Conservation (phyloP, 352 stramenopile genomes). For the Aphanomyces astaci region DNA sequence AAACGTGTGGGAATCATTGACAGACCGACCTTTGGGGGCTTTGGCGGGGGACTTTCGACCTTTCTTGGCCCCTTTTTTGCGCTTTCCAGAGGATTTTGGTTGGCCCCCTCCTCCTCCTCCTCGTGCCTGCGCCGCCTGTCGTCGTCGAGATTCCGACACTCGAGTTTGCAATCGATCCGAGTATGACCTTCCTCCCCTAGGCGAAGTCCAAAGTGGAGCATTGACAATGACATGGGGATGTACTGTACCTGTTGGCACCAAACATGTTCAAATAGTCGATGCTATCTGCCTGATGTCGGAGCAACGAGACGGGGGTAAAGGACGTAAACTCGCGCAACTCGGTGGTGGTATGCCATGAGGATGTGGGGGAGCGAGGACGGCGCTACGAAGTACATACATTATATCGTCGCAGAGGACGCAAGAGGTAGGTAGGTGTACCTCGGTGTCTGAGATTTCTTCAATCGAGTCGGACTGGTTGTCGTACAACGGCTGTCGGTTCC, state of each 20-base stretch:
- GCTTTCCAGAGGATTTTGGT: constrained; percentile 1
- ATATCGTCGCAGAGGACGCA: too few species aligned
- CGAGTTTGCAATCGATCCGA: constrained; percentile 2
- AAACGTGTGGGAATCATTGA: too few species aligned
- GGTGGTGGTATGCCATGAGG: neutral
- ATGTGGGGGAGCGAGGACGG: neutral
- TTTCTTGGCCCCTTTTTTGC: neutral
- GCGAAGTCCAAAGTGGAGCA: neutral
- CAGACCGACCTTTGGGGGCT: too few species aligned
- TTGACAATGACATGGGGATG: neutral
- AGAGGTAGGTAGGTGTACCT: neutral
- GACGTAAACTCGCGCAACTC: constrained; percentile 8
- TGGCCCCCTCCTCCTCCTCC: neutral
- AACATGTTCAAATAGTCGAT: constrained; percentile 21
- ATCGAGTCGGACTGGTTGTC: constrained; percentile 16
- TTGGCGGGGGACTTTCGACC: neutral
- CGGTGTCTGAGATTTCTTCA: constrained; percentile 13
- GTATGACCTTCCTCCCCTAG: constrained; percentile 1
- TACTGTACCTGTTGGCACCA: constrained; percentile 12
- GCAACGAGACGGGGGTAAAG: constrained; percentile 1
- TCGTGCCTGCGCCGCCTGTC: neutral
- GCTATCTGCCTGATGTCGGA: neutral
- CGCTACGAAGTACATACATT: too few species aligned
- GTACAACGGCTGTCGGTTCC: neutral
- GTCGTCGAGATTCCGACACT: neutral